A percentile compares a stretch with the other conserved stretches of the same genome.
Conservation (phyloP, 2,329 filamentous ascomycete species). For the Aspergillus ibericus region DNA sequence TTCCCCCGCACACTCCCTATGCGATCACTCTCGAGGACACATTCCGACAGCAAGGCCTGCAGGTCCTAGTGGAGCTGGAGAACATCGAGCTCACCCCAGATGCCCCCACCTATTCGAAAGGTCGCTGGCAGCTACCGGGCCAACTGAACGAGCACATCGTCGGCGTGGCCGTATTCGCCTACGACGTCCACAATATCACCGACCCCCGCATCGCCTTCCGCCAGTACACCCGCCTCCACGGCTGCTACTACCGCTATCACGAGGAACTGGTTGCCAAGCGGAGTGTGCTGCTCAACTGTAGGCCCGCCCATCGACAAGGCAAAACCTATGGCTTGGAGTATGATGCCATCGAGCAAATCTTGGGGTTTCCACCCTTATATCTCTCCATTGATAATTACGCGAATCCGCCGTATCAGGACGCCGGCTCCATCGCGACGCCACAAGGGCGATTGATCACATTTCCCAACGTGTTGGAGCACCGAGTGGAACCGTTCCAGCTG, state of each 20-base stretch:
- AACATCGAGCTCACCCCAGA: neutral
- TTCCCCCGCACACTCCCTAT: neutral
- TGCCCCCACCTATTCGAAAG: neutral
- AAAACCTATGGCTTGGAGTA: neutral
- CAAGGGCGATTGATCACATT: constrained; percentile 10
- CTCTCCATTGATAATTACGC: neutral
- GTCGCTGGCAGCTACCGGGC: neutral
- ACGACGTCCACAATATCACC: neutral
- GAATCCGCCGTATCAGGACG: neutral
- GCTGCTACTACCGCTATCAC: neutral
- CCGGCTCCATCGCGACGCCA: neutral
- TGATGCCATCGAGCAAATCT: neutral
- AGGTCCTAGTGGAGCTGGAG: neutral
- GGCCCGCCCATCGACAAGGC: neutral
- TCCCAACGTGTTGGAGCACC: constrained; percentile 10
- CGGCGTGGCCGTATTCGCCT: neutral
- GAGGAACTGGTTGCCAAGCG: neutral
- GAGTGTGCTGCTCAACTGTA: neutral
- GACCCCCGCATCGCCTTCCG: neutral
- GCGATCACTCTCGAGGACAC: neutral
- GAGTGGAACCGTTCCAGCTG: neutral
- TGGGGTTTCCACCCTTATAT: neutral
- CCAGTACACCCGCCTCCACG: neutral
- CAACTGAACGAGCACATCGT: neutral
- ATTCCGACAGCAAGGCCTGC: neutral